These are phyloP conservation scores for Dendrocalamus sinicus DNA, from an alignment of 176 grass and related monocot species.

Conservation along the genomic window DNA sequence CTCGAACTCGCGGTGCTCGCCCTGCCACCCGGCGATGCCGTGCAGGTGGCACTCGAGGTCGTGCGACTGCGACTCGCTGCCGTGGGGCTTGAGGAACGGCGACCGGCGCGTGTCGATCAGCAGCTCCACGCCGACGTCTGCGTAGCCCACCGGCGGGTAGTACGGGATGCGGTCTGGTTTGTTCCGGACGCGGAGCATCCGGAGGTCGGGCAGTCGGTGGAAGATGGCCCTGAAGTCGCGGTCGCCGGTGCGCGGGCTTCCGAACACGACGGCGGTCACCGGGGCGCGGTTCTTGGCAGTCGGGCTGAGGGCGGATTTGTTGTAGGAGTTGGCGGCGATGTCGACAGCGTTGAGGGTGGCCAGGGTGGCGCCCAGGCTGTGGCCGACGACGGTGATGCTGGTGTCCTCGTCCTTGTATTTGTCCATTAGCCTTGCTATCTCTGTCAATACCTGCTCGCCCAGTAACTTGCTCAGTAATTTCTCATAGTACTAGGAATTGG, in stretches of 20 bases:
- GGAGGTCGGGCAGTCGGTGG: slow-evolving; percentile 54
- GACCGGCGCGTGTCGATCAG: slow-evolving; percentile 70
- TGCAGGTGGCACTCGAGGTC: slow-evolving; percentile 89
- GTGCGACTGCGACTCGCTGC: slow-evolving; percentile 61
- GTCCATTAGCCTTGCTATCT: slow-evolving; percentile 63
- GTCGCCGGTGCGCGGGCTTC: slow-evolving; percentile 77
- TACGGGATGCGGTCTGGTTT: slow-evolving; percentile 61
- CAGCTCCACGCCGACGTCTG: slow-evolving; percentile 75
- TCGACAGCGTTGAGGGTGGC: slow-evolving; percentile 75
- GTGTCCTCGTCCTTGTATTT: slow-evolving; percentile 79
- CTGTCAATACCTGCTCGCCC: slow-evolving; percentile 62
- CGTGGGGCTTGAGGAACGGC: slow-evolving; percentile 75
- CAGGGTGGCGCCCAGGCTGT: slow-evolving; percentile 88
- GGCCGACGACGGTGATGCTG: slow-evolving; percentile 78
- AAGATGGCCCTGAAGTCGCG: slow-evolving; percentile 59
- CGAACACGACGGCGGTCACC: slow-evolving; percentile 70
- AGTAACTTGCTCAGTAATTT: background rate
- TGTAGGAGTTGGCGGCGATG: slow-evolving; percentile 67
- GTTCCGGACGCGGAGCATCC: slow-evolving; percentile 74
- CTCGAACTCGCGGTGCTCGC: slow-evolving; percentile 50
- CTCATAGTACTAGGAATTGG: background rate
- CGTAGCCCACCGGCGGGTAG: slow-evolving; percentile 62
- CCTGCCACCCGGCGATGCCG: slow-evolving; percentile 65
- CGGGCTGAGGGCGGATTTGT: slow-evolving; percentile 4
- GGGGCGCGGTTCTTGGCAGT: background rate